phyloP scores from a whole-genome alignment of 2,329 filamentous ascomycete genomes.

The Thielaviopsis euricoi region DNA sequence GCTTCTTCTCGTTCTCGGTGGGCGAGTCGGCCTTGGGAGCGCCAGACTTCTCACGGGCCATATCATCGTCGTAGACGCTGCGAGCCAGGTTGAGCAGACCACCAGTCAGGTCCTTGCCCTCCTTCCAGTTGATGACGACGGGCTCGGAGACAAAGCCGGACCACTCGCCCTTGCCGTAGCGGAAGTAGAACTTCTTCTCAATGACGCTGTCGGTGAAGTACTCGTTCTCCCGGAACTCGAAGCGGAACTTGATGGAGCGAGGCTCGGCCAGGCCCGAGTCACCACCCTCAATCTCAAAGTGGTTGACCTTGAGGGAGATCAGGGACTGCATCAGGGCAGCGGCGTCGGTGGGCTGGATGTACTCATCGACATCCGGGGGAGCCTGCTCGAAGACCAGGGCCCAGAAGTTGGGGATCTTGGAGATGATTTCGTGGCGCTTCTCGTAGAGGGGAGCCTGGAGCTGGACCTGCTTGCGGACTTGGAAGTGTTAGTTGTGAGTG shows the following conservation, averaged over 20 bases:
- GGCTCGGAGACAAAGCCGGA: slow-evolving; percentile 74
- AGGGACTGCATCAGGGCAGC: slow-evolving; percentile 54
- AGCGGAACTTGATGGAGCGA: slow-evolving; percentile 59
- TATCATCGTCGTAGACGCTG: slow-evolving; percentile 49
- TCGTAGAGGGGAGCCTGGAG: slow-evolving; percentile 56
- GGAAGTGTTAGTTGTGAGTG: slow-evolving; percentile 13
- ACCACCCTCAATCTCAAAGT: slow-evolving; percentile 54
- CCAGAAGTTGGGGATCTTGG: slow-evolving; percentile 80
- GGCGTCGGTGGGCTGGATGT: slow-evolving; percentile 68
- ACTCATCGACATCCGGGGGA: slow-evolving; percentile 72
- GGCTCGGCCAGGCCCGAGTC: slow-evolving; percentile 51
- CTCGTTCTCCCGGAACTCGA: slow-evolving; percentile 67
- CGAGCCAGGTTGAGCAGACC: slow-evolving; percentile 62
- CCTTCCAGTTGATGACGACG: slow-evolving; percentile 76
- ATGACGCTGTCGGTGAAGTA: slow-evolving; percentile 63
- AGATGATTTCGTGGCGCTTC: slow-evolving; percentile 54
- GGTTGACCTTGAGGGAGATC: slow-evolving; percentile 52
- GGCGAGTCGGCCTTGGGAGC: slow-evolving; percentile 23
- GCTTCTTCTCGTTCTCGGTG: slow-evolving; percentile 31
- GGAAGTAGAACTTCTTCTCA: slow-evolving; percentile 87
- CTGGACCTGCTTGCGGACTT: slow-evolving; percentile 58
- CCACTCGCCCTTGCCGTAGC: slow-evolving; percentile 49
- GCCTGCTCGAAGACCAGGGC: slow-evolving; percentile 80
- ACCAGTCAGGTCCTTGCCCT: slow-evolving; percentile 65
- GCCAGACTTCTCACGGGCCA: slow-evolving; percentile 24